These are phyloP conservation scores for Lasiosphaeria ovina DNA, from an alignment of 495 filamentous ascomycete genomes.

Conservation along the genomic window DNA sequence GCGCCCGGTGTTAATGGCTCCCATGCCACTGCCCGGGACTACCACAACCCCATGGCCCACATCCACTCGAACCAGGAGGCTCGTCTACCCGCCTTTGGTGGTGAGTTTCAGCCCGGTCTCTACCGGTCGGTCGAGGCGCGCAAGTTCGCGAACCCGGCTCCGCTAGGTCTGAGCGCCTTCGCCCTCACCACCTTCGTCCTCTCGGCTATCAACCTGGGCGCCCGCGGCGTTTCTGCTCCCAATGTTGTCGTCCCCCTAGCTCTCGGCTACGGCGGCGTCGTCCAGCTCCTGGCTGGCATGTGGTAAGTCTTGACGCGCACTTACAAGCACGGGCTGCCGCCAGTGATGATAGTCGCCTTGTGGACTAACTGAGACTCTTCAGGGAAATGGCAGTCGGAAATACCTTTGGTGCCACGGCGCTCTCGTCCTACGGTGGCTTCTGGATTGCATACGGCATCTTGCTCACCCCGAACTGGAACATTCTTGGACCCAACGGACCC, in stretches of 20 bases:
- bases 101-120: constrained; percentile 93
- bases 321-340: too few species aligned
- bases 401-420: constrained; percentile 95
- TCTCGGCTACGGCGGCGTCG: constrained; percentile 81
- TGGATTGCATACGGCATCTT: constrained; percentile 92
- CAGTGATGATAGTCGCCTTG: too few species aligned
- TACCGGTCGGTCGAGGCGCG: constrained; percentile 72
- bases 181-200: constrained; percentile 95
- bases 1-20: constrained; percentile 28
- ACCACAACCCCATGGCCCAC: constrained; percentile 69
- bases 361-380: background rate
- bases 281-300: constrained; percentile 95
- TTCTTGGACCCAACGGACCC: constrained; percentile 57
- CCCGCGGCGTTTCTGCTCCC: constrained; percentile 57
- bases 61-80: constrained; percentile 60
- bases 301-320: constrained; percentile 64
- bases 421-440: constrained; percentile 97
- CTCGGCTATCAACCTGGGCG: constrained; percentile 75
- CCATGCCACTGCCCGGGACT: constrained; percentile 37
- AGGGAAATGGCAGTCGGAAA: constrained; percentile 99
- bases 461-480: constrained; percentile 63
- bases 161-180: constrained; percentile 84
- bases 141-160: constrained; percentile 87
- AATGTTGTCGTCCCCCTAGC: constrained; percentile 71
- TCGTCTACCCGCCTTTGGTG: constrained; percentile 80